These are phyloP conservation scores for Mucor plumbeus DNA, from an alignment of 371 early-diverging fungal genomes.

Conservation along the genomic window DNA sequence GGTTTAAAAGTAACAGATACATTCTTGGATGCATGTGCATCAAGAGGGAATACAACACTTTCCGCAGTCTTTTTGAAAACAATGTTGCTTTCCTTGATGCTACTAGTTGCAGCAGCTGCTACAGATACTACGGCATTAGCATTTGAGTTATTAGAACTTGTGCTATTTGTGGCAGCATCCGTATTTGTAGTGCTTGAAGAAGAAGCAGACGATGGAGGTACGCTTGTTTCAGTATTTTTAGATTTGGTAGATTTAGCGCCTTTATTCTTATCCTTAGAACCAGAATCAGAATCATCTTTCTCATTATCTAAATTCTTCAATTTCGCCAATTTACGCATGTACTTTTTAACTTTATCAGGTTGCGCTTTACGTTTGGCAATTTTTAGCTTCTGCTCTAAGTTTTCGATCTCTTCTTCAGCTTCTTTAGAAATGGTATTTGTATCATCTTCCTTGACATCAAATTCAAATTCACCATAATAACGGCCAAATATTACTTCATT, in stretches of 20 bases:
- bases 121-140: background rate
- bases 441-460: slow-evolving; percentile 71
- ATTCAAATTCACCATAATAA: slow-evolving; percentile 69
- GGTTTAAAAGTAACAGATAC: slow-evolving; percentile 68
- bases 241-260: slow-evolving; percentile 10
- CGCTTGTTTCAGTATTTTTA: too few species aligned
- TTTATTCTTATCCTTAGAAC: slow-evolving; percentile 3
- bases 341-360: slow-evolving; percentile 88
- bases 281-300: slow-evolving; percentile 8
- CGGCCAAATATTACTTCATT: slow-evolving; percentile 69
- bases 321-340: slow-evolving; percentile 77
- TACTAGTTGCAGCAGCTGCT: background rate
- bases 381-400: slow-evolving; percentile 95
- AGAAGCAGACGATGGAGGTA: slow-evolving; percentile 13
- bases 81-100: slow-evolving; percentile 35
- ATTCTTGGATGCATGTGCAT: slow-evolving; percentile 74
- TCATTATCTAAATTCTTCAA: slow-evolving; percentile 46
- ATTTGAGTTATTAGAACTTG: background rate
- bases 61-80: slow-evolving; percentile 70
- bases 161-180: background rate
- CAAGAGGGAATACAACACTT: slow-evolving; percentile 79
- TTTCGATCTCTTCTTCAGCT: slow-evolving; percentile 94
- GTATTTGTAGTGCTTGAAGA: background rate
- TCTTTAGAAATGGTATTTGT: slow-evolving; percentile 74
- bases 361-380: slow-evolving; percentile 93